A percentile compares a stretch with the other conserved stretches of the same genome.
phyloP scores from a whole-genome alignment of 2,329 filamentous ascomycete species.

The Fusarium virguliforme region DNA sequence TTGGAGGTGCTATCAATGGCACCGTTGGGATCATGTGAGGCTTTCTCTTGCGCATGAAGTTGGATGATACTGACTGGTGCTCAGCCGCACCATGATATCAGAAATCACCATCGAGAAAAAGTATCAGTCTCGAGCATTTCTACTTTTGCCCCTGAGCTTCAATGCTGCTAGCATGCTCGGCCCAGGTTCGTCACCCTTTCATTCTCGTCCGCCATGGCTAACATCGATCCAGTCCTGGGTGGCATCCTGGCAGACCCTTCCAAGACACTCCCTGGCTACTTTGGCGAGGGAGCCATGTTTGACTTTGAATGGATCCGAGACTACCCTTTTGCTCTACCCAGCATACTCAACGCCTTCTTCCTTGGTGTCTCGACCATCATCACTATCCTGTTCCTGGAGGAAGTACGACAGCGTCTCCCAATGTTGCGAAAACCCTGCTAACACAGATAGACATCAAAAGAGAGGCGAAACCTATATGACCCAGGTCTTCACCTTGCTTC shows the following conservation, averaged over 20 bases:
- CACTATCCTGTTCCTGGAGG: constrained; percentile 77
- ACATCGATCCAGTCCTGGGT: constrained; percentile 65
- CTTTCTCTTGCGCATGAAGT: background rate
- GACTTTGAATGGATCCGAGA: constrained; percentile 75
- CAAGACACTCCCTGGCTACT: constrained; percentile 72
- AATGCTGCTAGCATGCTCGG: constrained; percentile 64
- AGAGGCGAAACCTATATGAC: constrained; percentile 64
- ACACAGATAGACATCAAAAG: constrained; percentile 61
- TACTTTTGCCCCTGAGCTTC: constrained; percentile 66
- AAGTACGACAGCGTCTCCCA: constrained; percentile 60
- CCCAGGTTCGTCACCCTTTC: constrained; percentile 56
- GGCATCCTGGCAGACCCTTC: constrained; percentile 79
- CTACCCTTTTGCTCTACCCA: constrained; percentile 80
- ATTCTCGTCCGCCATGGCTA: constrained; percentile 1
- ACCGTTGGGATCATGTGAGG: constrained; percentile 66
- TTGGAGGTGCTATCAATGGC: constrained; percentile 73
- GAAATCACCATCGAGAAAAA: constrained; percentile 66
- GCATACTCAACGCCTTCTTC: constrained; percentile 75
- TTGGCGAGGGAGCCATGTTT: constrained; percentile 72
- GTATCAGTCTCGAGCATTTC: constrained; percentile 65
- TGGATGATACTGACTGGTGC: constrained; percentile 43
- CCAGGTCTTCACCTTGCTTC: constrained; percentile 59
- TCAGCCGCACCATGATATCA: constrained; percentile 65
- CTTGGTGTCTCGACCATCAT: constrained; percentile 69
- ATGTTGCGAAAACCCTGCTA: constrained; percentile 15